A percentile compares a stretch with the other conserved stretches of the same genome.
phyloP scores from a whole-genome alignment of 257 asterid species.

The Paraleonurus japonicus region DNA sequence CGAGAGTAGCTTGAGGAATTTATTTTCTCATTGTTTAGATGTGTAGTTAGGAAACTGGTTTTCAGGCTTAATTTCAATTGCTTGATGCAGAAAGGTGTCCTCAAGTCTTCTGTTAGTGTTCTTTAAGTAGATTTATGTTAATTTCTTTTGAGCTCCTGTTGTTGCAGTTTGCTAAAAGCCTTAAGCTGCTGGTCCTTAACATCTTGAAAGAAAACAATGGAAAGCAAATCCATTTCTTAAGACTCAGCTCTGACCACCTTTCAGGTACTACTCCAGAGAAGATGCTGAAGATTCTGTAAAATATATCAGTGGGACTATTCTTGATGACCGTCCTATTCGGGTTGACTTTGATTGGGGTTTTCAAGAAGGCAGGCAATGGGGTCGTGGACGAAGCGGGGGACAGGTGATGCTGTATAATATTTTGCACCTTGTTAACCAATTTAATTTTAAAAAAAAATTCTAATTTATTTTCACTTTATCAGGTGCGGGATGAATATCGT shows the following conservation, averaged over 20 bases:
- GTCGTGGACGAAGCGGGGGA: constrained; percentile 98
- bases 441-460: background rate
- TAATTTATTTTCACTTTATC: constrained; percentile 32
- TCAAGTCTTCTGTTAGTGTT: background rate
- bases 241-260: background rate
- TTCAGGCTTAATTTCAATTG: constrained; percentile 3
- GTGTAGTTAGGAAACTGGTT: background rate
- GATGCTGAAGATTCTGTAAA: constrained; percentile 91
- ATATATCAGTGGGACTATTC: constrained; percentile 93
- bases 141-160: background rate
- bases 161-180: no score
- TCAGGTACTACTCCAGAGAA: constrained; percentile 94
- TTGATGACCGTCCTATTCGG: constrained; percentile 98
- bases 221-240: background rate
- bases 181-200: background rate
- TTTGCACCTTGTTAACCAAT: constrained; percentile 13
- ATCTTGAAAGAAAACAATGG: background rate
- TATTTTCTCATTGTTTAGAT: background rate
- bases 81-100: background rate
- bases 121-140: background rate
- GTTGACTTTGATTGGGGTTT: constrained; percentile 99
- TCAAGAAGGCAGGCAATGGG: constrained; percentile 99
- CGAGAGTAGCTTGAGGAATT: background rate
- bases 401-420: constrained; percentile 53
- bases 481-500: constrained; percentile 99